Conservation (phyloP, 768 basidiomycete species). For the Kwoniella bestiolae region DNA sequence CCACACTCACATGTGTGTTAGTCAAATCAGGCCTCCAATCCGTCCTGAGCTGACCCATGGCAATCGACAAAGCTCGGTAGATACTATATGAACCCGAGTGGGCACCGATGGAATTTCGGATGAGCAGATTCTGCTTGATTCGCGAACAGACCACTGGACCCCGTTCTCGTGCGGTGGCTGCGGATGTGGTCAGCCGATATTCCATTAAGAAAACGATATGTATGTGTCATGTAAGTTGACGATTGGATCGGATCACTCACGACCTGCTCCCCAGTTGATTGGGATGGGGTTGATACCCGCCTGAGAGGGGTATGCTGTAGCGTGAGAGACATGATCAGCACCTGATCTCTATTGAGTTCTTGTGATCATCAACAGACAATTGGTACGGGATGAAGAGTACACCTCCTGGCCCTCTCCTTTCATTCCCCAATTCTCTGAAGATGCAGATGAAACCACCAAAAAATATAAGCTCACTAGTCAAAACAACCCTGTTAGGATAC, state of each 20-base stretch:
- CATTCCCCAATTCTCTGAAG: neutral
- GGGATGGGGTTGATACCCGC: constrained; percentile 81
- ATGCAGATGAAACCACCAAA: too few species aligned
- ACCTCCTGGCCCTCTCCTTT: neutral
- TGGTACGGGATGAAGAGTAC: too few species aligned
- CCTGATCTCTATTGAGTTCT: neutral
- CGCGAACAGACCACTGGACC: constrained; percentile 90
- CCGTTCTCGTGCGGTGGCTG: constrained; percentile 64
- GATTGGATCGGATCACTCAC: constrained; percentile 18
- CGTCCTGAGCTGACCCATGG: constrained; percentile 63
- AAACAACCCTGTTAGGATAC: constrained; percentile 29
- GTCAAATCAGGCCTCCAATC: constrained; percentile 54
- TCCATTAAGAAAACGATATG: neutral
- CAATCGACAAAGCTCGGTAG: constrained; percentile 89
- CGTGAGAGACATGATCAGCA: too few species aligned
- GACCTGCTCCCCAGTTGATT: constrained; percentile 76
- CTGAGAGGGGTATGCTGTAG: constrained; percentile 82
- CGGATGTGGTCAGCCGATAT: too few species aligned
- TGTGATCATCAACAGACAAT: too few species aligned
- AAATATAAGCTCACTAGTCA: constrained; percentile 28
- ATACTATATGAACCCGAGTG: constrained; percentile 93
- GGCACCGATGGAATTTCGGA: constrained; percentile 90
- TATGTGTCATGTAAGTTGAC: too few species aligned
- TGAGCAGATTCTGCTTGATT: constrained; percentile 66
- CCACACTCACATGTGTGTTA: constrained; percentile 44